Evolutionary conservation across 2,329 filamentous ascomycete genomes (phyloP).

Genomic region (Mycosphaerelloides madeirae): DNA sequence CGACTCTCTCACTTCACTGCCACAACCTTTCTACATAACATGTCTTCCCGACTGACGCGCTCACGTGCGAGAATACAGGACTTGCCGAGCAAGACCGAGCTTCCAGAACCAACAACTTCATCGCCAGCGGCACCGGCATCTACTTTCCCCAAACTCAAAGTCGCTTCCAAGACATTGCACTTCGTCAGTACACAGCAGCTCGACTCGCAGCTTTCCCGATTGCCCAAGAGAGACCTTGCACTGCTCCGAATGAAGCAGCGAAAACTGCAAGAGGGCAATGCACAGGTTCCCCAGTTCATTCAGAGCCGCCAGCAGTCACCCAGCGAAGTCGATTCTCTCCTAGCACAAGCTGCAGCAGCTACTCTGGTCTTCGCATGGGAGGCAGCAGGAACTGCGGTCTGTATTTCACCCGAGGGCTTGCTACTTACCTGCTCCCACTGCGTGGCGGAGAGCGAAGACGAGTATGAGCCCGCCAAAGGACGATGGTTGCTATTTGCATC

Average conservation of each 20-base stretch:
- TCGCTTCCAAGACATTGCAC: too few species aligned
- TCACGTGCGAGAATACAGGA: too few species aligned
- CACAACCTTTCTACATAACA: too few species aligned
- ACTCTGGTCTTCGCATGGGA: conserved; percentile 47
- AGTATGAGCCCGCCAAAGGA: conserved; percentile 28
- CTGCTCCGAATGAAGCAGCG: conserved; percentile 11
- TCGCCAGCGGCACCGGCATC: too few species aligned
- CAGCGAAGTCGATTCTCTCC: not conserved
- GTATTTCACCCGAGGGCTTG: conserved; percentile 42
- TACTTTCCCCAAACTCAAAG: too few species aligned
- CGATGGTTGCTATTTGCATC: conserved; percentile 43
- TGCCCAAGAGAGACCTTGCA: not conserved
- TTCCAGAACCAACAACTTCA: too few species aligned
- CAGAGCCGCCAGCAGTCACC: not conserved
- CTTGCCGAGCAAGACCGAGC: too few species aligned
- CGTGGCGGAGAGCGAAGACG: conserved; percentile 40
- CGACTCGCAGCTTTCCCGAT: too few species aligned
- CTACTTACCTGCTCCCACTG: conserved; percentile 51
- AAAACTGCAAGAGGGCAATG: conserved; percentile 7
- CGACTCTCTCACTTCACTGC: too few species aligned
- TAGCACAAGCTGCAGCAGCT: conserved; percentile 12
- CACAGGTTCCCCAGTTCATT: conserved; percentile 8
- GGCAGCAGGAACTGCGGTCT: conserved; percentile 50
- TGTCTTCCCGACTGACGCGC: too few species aligned
- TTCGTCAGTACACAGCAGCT: too few species aligned